phyloP scores from a whole-genome alignment of 176 grass and related monocot genomes.

The Dendrocalamus sinicus region DNA sequence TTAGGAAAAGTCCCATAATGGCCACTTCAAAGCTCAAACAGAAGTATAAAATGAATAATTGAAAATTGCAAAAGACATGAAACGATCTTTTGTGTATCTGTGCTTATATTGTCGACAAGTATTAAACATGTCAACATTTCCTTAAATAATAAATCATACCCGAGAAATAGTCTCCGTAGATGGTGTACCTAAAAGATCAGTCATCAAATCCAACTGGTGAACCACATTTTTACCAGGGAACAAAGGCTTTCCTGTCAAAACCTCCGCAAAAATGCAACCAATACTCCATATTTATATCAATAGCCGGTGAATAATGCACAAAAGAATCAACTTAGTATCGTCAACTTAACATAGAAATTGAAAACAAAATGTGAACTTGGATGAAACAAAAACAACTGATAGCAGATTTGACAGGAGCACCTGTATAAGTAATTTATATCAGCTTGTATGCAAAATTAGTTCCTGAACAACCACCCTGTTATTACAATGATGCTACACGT shows the following conservation, averaged over 20 bases:
- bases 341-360: neutral
- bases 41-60: too few species aligned
- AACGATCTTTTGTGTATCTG: too few species aligned
- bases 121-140: constrained; percentile 9
- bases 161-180: constrained; percentile 68
- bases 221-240: constrained; percentile 99
- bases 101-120: neutral
- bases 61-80: too few species aligned
- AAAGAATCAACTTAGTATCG: constrained; percentile 31
- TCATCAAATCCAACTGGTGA: constrained; percentile 98
- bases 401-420: constrained; percentile 32
- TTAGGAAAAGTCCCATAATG: too few species aligned
- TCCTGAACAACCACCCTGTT: constrained; percentile 47
- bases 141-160: constrained; percentile 57
- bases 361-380: neutral
- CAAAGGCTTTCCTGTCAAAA: constrained; percentile 93
- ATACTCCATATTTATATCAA: constrained; percentile 99
- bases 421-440: constrained; percentile 39
- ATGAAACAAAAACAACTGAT: constrained; percentile 19
- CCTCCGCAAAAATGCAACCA: constrained; percentile 97
- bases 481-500: constrained; percentile 12
- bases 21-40: too few species aligned
- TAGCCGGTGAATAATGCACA: constrained; percentile 88
- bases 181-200: constrained; percentile 89
- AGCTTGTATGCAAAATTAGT: constrained; percentile 31